A percentile compares a stretch with the other conserved stretches of the same genome.
phyloP scores from a whole-genome alignment of 2,329 filamentous ascomycete species.

The Alternaria longipes region DNA sequence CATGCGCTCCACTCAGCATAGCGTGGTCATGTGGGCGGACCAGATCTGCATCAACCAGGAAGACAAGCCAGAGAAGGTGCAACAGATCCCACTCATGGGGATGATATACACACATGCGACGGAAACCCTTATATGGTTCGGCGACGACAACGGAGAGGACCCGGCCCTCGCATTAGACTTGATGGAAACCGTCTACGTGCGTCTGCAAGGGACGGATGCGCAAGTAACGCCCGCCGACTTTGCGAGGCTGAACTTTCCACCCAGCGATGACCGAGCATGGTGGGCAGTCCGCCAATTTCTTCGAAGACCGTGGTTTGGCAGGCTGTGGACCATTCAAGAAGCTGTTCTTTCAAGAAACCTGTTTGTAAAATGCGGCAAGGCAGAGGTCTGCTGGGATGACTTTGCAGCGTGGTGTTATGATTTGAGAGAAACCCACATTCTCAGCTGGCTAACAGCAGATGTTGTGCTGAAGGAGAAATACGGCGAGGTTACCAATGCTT shows the following conservation, averaged over 20 bases:
- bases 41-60: slow-evolving; percentile 28
- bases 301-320: slow-evolving; percentile 30
- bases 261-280: slow-evolving; percentile 21
- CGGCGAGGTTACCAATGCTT: background rate
- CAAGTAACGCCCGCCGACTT: slow-evolving; percentile 29
- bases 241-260: slow-evolving; percentile 25
- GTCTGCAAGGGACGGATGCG: slow-evolving; percentile 25
- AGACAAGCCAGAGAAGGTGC: slow-evolving; percentile 32
- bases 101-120: slow-evolving; percentile 36
- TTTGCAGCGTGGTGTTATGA: slow-evolving; percentile 29
- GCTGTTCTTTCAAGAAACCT: slow-evolving; percentile 27
- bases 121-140: slow-evolving; percentile 42
- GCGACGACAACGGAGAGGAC: slow-evolving; percentile 28
- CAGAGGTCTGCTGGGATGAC: slow-evolving; percentile 31
- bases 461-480: slow-evolving; percentile 10
- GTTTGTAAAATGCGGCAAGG: slow-evolving; percentile 30
- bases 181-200: slow-evolving; percentile 23
- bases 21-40: slow-evolving; percentile 38
- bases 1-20: slow-evolving; percentile 25
- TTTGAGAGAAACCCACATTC: slow-evolving; percentile 21
- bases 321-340: slow-evolving; percentile 40
- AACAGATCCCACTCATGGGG: slow-evolving; percentile 39
- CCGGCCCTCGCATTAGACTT: slow-evolving; percentile 26
- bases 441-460: slow-evolving; percentile 17
- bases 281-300: slow-evolving; percentile 27